Conservation (phyloP, 1,139 yeast genomes). For the Eremothecium coryli region DNA sequence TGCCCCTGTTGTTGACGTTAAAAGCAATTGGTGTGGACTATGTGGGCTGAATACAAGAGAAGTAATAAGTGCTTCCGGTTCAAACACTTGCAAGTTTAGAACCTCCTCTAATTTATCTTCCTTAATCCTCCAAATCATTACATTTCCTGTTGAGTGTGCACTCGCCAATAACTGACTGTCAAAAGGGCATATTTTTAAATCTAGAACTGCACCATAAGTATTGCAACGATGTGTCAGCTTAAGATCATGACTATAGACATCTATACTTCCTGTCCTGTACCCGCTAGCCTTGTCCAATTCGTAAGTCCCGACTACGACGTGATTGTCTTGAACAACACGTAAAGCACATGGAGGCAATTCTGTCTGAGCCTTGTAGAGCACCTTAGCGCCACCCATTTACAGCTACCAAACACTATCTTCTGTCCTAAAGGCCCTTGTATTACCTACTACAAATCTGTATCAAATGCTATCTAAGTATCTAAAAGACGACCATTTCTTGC, state of each 20-base stretch:
- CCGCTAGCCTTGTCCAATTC: slow-evolving; percentile 53
- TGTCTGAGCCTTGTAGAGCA: slow-evolving; percentile 31
- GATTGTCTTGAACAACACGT: slow-evolving; percentile 41
- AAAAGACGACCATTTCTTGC: too few species aligned
- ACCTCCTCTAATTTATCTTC: slow-evolving; percentile 20
- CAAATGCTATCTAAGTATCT: too few species aligned
- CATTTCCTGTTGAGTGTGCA: slow-evolving; percentile 74
- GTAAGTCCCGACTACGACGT: slow-evolving; percentile 68
- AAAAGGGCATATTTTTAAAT: slow-evolving; percentile 55
- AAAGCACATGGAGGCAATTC: slow-evolving; percentile 78
- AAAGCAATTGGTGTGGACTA: slow-evolving; percentile 32
- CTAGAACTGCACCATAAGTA: slow-evolving; percentile 63
- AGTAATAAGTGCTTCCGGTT: slow-evolving; percentile 46
- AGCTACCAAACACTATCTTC: too few species aligned
- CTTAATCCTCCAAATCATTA: slow-evolving; percentile 50
- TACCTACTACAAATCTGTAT: neutral
- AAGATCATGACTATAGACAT: slow-evolving; percentile 38
- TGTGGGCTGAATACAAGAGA: slow-evolving; percentile 54
- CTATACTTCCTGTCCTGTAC: slow-evolving; percentile 63
- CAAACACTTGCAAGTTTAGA: slow-evolving; percentile 37
- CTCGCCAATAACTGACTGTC: slow-evolving; percentile 43
- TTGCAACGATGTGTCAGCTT: slow-evolving; percentile 25
- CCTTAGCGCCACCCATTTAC: slow-evolving; percentile 18
- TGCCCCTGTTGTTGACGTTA: slow-evolving; percentile 58
- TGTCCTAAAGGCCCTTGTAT: neutral